These are phyloP conservation scores for Populus davidiana DNA, from an alignment of 345 rosid species.

Conservation along the genomic window DNA sequence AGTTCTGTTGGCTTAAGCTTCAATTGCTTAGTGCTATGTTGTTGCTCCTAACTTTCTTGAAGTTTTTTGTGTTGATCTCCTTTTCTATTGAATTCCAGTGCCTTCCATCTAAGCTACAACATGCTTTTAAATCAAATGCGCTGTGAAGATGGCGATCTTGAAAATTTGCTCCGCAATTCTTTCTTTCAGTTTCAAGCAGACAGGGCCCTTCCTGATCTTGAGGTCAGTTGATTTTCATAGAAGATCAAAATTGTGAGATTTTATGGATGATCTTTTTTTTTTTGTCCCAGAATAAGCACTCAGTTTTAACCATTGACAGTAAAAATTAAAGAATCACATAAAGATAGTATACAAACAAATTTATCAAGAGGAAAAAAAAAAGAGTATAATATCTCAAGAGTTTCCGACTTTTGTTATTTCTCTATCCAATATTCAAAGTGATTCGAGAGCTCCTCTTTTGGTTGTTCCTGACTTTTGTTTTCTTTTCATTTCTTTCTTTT, in stretches of 20 bases:
- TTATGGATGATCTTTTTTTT: conserved; percentile 4
- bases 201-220: conserved; percentile 81
- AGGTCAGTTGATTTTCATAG: conserved; percentile 47
- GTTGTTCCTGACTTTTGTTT: too few species aligned
- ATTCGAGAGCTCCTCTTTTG: too few species aligned
- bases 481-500: too few species aligned
- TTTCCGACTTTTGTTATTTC: too few species aligned
- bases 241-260: not conserved
- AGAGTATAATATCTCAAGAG: not conserved
- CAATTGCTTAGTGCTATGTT: not conserved
- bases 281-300: not conserved
- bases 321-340: too few species aligned
- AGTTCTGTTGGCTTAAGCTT: too few species aligned
- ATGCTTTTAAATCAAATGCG: conserved; percentile 97
- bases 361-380: too few species aligned
- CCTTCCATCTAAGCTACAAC: conserved; percentile 96
- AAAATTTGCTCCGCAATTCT: conserved; percentile 90
- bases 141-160: conserved; percentile 93
- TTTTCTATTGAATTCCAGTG: conserved; percentile 50
- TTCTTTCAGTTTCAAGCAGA: conserved; percentile 99
- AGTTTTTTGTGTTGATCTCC: conserved; percentile 11
- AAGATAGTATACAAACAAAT: too few species aligned
- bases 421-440: too few species aligned
- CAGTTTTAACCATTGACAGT: too few species aligned
- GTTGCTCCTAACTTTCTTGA: not conserved